Evolutionary conservation across 331 rosid genomes (phyloP).

Genomic region (Stylosanthes scabra): DNA sequence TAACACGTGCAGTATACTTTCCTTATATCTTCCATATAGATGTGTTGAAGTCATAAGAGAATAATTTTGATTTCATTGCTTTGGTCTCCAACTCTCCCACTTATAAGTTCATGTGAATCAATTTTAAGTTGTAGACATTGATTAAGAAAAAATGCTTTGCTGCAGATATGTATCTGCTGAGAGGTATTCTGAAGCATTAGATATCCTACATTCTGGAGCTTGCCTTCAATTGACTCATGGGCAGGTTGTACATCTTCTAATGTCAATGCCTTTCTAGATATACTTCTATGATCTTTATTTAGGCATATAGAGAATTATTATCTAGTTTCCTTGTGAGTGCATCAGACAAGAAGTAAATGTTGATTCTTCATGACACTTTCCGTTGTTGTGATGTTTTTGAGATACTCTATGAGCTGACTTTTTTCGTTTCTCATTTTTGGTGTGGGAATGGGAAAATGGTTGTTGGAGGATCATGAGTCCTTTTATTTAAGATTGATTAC

Average conservation of each 20-base stretch:
- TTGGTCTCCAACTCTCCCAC: conserved; percentile 4
- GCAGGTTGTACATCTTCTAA: conserved; percentile 64
- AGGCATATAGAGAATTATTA: conserved; percentile 4
- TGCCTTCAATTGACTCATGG: conserved; percentile 76
- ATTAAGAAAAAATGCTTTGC: conserved; percentile 43
- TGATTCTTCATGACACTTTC: background rate
- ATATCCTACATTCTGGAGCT: conserved; percentile 86
- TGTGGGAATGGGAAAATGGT: background rate
- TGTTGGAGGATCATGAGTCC: background rate
- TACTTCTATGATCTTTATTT: conserved; percentile 11
- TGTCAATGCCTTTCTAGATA: conserved; percentile 28
- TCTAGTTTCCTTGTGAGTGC: background rate
- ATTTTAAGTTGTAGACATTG: conserved; percentile 28
- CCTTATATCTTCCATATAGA: background rate
- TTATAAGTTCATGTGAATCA: background rate
- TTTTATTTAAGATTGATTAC: conserved; percentile 16
- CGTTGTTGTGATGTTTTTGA: background rate
- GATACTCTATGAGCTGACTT: background rate
- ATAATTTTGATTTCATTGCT: background rate
- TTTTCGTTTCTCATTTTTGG: too few species aligned
- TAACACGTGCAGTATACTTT: background rate
- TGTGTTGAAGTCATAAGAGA: background rate
- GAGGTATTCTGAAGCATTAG: conserved; percentile 83
- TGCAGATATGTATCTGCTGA: conserved; percentile 83
- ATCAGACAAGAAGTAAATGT: background rate